A percentile compares a stretch with the other conserved stretches of the same genome.
Evolutionary conservation across 768 basidiomycete species (phyloP).

Genomic region (Austroboletus eburneus): DNA sequence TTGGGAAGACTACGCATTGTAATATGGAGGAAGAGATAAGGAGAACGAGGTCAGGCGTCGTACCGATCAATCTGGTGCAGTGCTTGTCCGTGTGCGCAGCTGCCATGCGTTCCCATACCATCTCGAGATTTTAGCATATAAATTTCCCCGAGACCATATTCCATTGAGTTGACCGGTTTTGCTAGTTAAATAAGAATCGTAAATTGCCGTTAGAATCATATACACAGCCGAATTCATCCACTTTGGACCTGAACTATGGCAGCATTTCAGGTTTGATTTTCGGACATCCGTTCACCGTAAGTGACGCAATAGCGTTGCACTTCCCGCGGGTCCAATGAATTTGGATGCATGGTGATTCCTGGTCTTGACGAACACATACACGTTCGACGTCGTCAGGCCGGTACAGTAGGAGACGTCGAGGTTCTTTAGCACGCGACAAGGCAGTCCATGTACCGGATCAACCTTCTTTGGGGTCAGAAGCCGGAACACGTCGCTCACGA

Average conservation of each 20-base stretch:
- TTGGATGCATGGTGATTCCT: conserved; percentile 31
- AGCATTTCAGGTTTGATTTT: conserved; percentile 50
- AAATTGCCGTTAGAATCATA: too few relatives aligned
- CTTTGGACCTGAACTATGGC: conserved; percentile 56
- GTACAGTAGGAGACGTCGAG: conserved; percentile 54
- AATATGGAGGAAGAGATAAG: too few relatives aligned
- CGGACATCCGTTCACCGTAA: conserved; percentile 56
- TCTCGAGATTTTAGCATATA: too few relatives aligned
- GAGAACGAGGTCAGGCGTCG: too few relatives aligned
- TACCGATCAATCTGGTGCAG: too few relatives aligned
- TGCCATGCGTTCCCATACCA: too few relatives aligned
- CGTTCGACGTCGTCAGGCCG: conserved; percentile 48
- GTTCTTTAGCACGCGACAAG: conserved; percentile 48
- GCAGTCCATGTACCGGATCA: conserved; percentile 9
- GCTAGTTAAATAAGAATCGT: too few relatives aligned
- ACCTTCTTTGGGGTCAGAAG: conserved; percentile 30
- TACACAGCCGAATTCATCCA: conserved; percentile 54
- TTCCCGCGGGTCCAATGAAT: conserved; percentile 14
- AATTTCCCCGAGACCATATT: too few relatives aligned
- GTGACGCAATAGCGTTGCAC: conserved; percentile 35
- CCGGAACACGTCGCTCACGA: conserved; percentile 39
- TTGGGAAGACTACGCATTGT: too few relatives aligned
- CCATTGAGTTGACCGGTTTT: too few relatives aligned
- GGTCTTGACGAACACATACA: conserved; percentile 51
- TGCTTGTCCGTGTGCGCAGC: too few relatives aligned